Base-by-base conservation (phyloP, 257 asterid genomes). In the Scutellaria galericulata region DNA sequence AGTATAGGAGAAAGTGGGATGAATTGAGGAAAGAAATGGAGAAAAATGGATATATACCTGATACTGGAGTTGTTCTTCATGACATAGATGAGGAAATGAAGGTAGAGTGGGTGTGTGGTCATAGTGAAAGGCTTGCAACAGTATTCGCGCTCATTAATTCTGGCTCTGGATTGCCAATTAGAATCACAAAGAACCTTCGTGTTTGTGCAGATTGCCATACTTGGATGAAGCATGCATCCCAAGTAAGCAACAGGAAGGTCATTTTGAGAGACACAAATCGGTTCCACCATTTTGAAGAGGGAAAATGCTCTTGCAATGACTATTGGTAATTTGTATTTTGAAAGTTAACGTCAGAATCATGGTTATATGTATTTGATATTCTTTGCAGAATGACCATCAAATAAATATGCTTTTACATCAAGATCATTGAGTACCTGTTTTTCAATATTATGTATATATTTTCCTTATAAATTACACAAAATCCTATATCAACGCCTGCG, bases 131-230 rank as follows among this genome's bases (percentile, higher is more conserved):
- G 63, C 74, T 84, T 5, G 89, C 86, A 9, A 73, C 81, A 6
- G 62, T 84, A 18, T 87, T 75, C 70, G 83, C 85, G 9, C 66
- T 84, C 18, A 77, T 81, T 60, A 77, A 79, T 37, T 55, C 63
- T 9, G 83, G 84, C 41, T 59, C 69, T 3, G 81, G 88, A 57
- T 60, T 81, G 71, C 86, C 88, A 6, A 80, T 87, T 56, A 76
- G 93, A 51, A 81, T 87, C 73, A 75, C 82, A 1, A 87, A 85
- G 70, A 87, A 85, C 74, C 79, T 83, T 62, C 87, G 83, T 55
- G 83, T 87, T 68, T 87, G 88, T 78, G 79, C 72, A 10, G 80
- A 75, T 59, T 79, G 80, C 46, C 83, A 52, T 79, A 48, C 58
- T 46, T 79, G 83, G 81, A 71, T 80, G 80, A 71, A 79, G 68